Evolutionary conservation across 495 filamentous ascomycete genomes (phyloP).

Genomic region (Cercophora scortea): DNA sequence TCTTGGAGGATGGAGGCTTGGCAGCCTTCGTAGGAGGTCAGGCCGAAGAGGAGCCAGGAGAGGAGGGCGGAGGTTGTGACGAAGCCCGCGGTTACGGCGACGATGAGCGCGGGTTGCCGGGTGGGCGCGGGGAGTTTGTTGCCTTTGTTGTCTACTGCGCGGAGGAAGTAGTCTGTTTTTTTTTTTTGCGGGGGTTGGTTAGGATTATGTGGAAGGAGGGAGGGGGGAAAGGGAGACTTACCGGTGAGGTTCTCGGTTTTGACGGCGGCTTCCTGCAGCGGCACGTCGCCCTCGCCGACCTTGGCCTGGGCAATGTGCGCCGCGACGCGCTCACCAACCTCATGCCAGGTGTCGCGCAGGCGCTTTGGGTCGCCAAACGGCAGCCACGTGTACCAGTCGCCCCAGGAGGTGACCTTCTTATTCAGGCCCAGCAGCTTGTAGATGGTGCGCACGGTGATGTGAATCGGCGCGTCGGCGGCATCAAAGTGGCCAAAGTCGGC

Average conservation of each 20-base stretch:
- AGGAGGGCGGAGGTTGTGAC: neutral
- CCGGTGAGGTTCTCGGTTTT: slow-evolving; percentile 17
- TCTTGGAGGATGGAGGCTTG: neutral
- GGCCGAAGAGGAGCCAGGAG: neutral
- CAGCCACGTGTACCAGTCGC: slow-evolving; percentile 41
- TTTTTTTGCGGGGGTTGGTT: neutral
- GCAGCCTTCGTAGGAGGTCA: neutral
- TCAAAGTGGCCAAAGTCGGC: slow-evolving; percentile 47
- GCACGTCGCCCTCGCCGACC: slow-evolving; percentile 32
- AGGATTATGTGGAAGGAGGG: neutral
- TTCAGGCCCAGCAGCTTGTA: slow-evolving; percentile 39
- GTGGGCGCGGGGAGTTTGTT: neutral
- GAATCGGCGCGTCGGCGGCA: slow-evolving; percentile 29
- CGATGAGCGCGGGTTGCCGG: neutral
- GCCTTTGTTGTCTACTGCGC: neutral
- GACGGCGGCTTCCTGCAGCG: slow-evolving; percentile 44
- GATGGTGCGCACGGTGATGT: slow-evolving; percentile 33
- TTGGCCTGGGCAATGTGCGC: slow-evolving; percentile 29
- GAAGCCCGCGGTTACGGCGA: neutral
- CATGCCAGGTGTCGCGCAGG: slow-evolving; percentile 20
- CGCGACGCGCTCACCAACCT: slow-evolving; percentile 25
- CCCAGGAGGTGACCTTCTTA: slow-evolving; percentile 42
- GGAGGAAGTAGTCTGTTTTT: neutral
- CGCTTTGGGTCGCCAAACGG: slow-evolving; percentile 44
- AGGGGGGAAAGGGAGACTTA: neutral